Evolutionary conservation across 2,329 filamentous ascomycete species (phyloP), one percentile per base, ranked within the genome.

Genomic region (Sphaceloma murrayae): DNA sequence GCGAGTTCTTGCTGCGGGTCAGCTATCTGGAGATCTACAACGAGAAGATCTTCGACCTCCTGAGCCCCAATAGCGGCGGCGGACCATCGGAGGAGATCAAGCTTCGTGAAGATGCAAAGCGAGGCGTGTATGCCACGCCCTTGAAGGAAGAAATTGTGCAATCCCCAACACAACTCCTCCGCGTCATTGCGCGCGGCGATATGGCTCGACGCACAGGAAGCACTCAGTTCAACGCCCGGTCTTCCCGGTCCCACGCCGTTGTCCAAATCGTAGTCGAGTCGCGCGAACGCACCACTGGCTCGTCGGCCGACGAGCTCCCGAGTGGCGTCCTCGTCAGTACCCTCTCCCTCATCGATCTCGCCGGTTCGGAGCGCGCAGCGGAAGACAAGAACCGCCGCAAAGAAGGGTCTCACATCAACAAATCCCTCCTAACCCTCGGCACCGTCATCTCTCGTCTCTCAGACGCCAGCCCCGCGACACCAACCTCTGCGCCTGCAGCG

Each of bases 11-110:
- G 46, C 74, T 98, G 46, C 82, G 91, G 50, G 91, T 98, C 59
- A 96, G 89, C 69, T 98, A 98, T 60, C 72, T 98, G 50, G 91
- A 98, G 67, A 98, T 98, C 49, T 98, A 98, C 67, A 98, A 98
- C 57, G 91, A 98, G 61, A 93, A 78, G 64, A 96, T 98, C 47
- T 85, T 95, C 59, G 91, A 98, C 64, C 69, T 98, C 39, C 70
- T 98, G 33, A 89, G 82, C 51, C 81, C 86, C 61, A 73, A 53
- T 38, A 54, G 85, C 1, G 72, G 75, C 1, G 73, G 72, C 18
- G 63, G 61, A 9, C 78, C 74, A 14, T 72, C 73, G 49, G 91
- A 98, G 54, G 91, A 98, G 59, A 98, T 98, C 64, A 96, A 98
- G 64, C 68, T 98, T 46, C 82, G 91, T 14, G 91, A 98, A 64